A percentile compares a stretch with the other conserved stretches of the same genome.
These are phyloP conservation scores for Telopea speciosissima DNA, from an alignment of 177 flowering plant species.

Conservation along the genomic window DNA sequence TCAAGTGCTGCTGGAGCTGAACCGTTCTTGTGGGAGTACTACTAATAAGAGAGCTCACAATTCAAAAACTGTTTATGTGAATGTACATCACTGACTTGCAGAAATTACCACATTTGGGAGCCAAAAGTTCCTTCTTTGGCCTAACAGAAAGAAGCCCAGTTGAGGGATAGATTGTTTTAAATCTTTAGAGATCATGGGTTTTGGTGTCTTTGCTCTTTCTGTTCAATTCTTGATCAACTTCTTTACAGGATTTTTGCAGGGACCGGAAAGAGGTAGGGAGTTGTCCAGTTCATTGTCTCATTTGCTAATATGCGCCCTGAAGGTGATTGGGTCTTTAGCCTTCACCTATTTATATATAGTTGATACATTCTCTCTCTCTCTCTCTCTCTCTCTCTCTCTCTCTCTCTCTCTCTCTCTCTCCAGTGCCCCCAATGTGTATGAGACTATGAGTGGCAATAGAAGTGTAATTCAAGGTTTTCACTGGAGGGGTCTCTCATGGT, in stretches of 20 bases:
- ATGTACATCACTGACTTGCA: neutral
- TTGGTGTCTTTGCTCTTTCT: neutral
- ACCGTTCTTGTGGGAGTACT: slow-evolving; percentile 31
- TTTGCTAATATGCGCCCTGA: slow-evolving; percentile 2
- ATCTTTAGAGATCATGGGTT: neutral
- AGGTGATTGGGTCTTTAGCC: neutral
- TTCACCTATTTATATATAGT: neutral
- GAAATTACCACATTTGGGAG: neutral
- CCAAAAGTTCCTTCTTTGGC: neutral
- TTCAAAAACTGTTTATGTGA: neutral
- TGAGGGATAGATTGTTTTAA: neutral
- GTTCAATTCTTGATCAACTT: neutral
- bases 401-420: too few relatives aligned
- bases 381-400: too few relatives aligned
- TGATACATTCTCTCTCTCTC: neutral
- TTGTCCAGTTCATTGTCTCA: neutral
- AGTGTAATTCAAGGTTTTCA: neutral
- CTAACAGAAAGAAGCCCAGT: neutral
- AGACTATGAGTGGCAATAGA: neutral
- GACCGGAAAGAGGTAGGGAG: neutral
- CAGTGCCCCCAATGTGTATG: neutral
- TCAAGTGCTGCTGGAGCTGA: slow-evolving; percentile 24
- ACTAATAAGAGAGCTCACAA: neutral
- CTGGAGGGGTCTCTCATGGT: neutral
- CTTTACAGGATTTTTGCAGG: neutral